These are phyloP conservation scores for Aspergillus fumigatiaffinis DNA, from an alignment of 2,329 filamentous ascomycete genomes.

Conservation along the genomic window DNA sequence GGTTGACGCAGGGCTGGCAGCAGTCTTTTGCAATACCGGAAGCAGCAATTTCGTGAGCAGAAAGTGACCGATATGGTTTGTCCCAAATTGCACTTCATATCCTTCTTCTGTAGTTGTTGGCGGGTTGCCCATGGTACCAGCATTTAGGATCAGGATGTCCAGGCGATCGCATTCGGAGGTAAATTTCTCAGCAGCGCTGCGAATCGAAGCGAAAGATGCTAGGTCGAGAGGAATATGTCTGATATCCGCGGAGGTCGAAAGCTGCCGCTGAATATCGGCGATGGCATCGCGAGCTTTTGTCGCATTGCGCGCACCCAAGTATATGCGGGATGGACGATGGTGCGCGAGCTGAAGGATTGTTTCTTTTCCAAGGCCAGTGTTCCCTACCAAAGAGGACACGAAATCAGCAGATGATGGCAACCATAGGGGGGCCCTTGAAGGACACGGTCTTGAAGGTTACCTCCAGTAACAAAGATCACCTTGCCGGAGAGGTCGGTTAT, in stretches of 20 bases:
- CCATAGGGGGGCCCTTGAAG: background rate
- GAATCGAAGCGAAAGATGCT: constrained; percentile 48
- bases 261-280: constrained; percentile 34
- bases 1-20: constrained; percentile 14
- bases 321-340: constrained; percentile 52
- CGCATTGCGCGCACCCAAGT: constrained; percentile 50
- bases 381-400: constrained; percentile 30
- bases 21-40: constrained; percentile 37
- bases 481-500: constrained; percentile 47
- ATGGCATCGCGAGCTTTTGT: constrained; percentile 44
- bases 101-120: constrained; percentile 37
- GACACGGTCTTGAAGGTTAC: constrained; percentile 22
- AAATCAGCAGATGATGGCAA: background rate
- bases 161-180: constrained; percentile 38
- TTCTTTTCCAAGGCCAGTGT: constrained; percentile 45
- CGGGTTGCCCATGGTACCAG: constrained; percentile 44
- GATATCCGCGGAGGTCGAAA: constrained; percentile 36
- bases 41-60: constrained; percentile 43
- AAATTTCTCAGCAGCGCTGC: constrained; percentile 42
- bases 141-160: constrained; percentile 46
- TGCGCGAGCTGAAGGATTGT: constrained; percentile 47
- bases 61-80: constrained; percentile 47
- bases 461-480: constrained; percentile 51
- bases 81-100: constrained; percentile 45
- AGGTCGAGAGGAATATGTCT: constrained; percentile 49